Conservation (phyloP, 2,329 filamentous ascomycete species). For the Penicillium palitans region DNA sequence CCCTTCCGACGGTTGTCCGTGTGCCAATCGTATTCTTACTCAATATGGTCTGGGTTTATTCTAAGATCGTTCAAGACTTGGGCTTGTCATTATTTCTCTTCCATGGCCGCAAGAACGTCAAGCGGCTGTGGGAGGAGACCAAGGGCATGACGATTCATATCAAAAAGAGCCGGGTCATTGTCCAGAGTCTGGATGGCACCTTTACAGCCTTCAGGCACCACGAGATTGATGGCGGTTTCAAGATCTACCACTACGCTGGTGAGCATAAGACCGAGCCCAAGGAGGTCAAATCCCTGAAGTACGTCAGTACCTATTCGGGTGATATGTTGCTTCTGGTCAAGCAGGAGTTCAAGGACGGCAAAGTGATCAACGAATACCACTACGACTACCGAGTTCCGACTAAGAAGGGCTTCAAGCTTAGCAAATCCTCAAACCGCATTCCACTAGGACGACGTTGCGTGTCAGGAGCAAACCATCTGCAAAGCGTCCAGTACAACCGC, state of each 20-base stretch:
- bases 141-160: conserved; percentile 52
- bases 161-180: conserved; percentile 49
- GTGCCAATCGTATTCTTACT: conserved; percentile 43
- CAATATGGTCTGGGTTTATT: conserved; percentile 53
- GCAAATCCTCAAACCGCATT: conserved; percentile 36
- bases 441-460: conserved; percentile 51
- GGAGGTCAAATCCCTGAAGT: conserved; percentile 43
- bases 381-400: conserved; percentile 46
- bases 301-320: conserved; percentile 51
- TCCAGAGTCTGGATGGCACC: conserved; percentile 50
- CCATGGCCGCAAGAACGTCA: conserved; percentile 51
- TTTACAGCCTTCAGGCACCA: conserved; percentile 53
- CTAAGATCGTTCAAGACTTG: conserved; percentile 46
- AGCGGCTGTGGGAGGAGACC: conserved; percentile 50
- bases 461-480: conserved; percentile 46
- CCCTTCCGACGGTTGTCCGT: conserved; percentile 37
- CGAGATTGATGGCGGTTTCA: conserved; percentile 41
- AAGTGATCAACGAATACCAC: conserved; percentile 49
- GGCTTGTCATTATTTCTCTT: conserved; percentile 51
- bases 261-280: conserved; percentile 50
- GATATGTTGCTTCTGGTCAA: conserved; percentile 48
- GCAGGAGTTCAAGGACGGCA: conserved; percentile 48
- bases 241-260: conserved; percentile 42
- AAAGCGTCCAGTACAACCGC: conserved; percentile 54
- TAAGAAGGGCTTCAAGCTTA: conserved; percentile 30